Base-by-base conservation (phyloP, 2,329 filamentous ascomycete species). In the Fusarium sororula region DNA sequence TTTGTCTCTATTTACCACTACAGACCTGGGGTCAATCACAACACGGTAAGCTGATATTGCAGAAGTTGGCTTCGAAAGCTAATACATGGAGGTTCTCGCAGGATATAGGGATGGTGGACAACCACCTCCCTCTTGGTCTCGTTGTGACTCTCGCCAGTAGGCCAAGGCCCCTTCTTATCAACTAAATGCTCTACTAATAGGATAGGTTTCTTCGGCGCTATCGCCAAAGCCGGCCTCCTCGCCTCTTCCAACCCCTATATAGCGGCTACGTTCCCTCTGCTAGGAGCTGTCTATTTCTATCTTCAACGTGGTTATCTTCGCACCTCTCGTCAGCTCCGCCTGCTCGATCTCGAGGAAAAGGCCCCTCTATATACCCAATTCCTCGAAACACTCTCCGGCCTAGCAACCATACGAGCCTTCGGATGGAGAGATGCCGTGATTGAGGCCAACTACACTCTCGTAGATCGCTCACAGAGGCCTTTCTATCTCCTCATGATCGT, bases 401-500 rank as follows among this genome's bases (percentile, higher is more conserved):
- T 89, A 0, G 70, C 82, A 2, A 89, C 86, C 0, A 85, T 90
- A 41, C 84, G 89, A 15, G 87, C 89, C 3, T 90, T 90, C 68
- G 85, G 82, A 3, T 88, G 87, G 87, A 77, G 82, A 37, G 66
- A 74, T 17, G 76, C 80, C 6, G 81, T 83, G 61, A 80, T 85
- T 22, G 74, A 84, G 35, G 83, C 83, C 68, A 89, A 88, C 63
- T 79, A 85, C 22, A 70, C 74, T 8, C 82, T 88, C 0, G 80
- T 91, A 4, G 87, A 91, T 66, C 79, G 80, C 11, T 89, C 89
- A 0, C 89, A 91, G 72, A 80, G 82, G 28, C 89, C 89, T 0
- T 88, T 87, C 56, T 91, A 91, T 73, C 82, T 90, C 1, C 82
- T 91, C 11, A 87, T 84, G 63, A 85, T 86, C 44, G 84, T 90